Percentiles rank a stretch among this genome's conserved stretches.
Evolutionary conservation across 192 early-diverging fungal species (phyloP).

Genomic region (Coemansia aciculifera): DNA sequence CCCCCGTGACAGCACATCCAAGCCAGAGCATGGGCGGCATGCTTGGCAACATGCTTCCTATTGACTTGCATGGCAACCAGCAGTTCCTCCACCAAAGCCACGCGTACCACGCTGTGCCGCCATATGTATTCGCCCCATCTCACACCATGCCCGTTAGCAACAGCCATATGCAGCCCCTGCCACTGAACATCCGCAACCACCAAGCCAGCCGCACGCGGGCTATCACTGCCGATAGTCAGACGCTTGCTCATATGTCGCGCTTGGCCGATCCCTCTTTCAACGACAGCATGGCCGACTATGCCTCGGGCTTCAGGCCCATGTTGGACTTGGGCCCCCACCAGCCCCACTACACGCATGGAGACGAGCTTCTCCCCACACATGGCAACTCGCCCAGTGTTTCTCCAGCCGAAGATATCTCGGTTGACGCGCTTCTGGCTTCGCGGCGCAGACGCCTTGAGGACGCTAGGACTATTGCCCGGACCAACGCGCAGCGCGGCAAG

Average conservation of each 20-base stretch:
- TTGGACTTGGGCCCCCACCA: conserved; percentile 1
- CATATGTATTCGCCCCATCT: neutral
- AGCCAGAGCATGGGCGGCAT: neutral
- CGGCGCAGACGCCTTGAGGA: conserved; percentile 49
- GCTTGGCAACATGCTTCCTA: conserved; percentile 25
- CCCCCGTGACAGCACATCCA: neutral
- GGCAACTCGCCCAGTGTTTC: neutral
- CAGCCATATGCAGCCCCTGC: conserved; percentile 3
- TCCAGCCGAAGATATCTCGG: conserved; percentile 22
- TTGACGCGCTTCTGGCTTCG: conserved; percentile 34
- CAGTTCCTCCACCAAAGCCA: conserved; percentile 16
- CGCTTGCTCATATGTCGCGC: conserved; percentile 14
- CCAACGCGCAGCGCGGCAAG: conserved; percentile 36
- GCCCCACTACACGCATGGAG: neutral
- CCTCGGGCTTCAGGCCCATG: neutral
- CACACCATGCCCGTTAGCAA: conserved; percentile 3
- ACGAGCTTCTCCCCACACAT: neutral
- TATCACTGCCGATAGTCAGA: conserved; percentile 30
- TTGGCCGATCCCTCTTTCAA: neutral
- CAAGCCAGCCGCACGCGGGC: conserved; percentile 25
- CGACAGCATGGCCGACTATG: conserved; percentile 4
- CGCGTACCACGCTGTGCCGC: conserved; percentile 11
- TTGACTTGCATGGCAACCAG: conserved; percentile 17
- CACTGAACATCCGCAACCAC: neutral
- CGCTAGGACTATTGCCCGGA: conserved; percentile 48